Evolutionary conservation across 1,284 basidiomycete species (phyloP).

Genomic region (Athelia psychrophila): DNA sequence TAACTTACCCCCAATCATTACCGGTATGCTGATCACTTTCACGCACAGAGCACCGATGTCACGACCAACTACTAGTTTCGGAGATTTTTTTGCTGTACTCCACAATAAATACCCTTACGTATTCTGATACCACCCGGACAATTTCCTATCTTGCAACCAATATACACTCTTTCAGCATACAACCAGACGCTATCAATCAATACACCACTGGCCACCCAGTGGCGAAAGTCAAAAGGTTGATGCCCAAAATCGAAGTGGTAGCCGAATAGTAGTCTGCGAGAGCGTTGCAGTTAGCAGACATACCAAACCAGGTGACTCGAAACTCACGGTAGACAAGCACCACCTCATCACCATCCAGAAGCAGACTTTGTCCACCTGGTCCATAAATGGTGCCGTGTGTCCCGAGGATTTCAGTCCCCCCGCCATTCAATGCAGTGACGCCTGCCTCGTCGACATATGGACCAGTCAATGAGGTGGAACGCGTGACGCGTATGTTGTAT

Average conservation of each 20-base stretch:
- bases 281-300: neutral
- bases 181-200: neutral
- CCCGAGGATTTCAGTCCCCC: slow-evolving; percentile 50
- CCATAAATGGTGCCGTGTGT: slow-evolving; percentile 48
- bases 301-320: slow-evolving; percentile 9
- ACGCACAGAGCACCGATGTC: no score
- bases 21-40: no score
- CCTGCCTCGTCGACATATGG: slow-evolving; percentile 47
- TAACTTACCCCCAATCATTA: no score
- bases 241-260: slow-evolving; percentile 8
- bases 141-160: no score
- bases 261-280: slow-evolving; percentile 49
- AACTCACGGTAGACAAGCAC: slow-evolving; percentile 41
- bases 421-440: slow-evolving; percentile 43
- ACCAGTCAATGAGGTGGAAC: slow-evolving; percentile 23
- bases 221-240: slow-evolving; percentile 15
- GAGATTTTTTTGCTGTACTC: no score
- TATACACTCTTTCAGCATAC: no score
- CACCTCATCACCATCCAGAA: slow-evolving; percentile 33
- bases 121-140: no score
- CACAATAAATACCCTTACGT: no score
- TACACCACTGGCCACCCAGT: slow-evolving; percentile 14
- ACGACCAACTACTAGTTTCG: no score
- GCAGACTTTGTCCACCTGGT: slow-evolving; percentile 42
- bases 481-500: slow-evolving; percentile 58